Conservation (phyloP, 2,329 filamentous ascomycete species). For the Conoideocrella luteorostrata region DNA sequence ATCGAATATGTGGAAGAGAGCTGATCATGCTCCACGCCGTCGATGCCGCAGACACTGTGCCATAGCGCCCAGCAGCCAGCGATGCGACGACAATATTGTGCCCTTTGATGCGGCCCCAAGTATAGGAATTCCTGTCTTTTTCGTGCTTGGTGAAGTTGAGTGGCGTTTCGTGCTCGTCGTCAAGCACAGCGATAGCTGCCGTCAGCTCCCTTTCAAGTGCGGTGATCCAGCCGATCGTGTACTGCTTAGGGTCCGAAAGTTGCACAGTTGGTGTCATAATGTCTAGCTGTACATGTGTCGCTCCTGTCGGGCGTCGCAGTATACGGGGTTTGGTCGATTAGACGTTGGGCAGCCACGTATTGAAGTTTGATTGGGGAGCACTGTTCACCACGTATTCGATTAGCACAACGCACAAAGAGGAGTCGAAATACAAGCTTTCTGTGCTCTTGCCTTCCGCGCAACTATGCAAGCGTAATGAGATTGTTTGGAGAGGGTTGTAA, state of each 20-base stretch:
- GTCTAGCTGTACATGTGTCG: not conserved
- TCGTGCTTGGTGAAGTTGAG: not conserved
- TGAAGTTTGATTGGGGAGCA: not conserved
- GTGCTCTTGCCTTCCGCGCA: not conserved
- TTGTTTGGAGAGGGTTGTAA: not conserved
- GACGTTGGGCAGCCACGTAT: not conserved
- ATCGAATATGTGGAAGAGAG: slow-evolving; percentile 3
- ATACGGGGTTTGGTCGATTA: not conserved
- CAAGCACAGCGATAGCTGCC: not conserved
- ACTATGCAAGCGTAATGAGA: not conserved
- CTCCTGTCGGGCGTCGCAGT: not conserved
- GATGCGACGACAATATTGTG: not conserved
- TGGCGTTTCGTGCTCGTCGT: not conserved
- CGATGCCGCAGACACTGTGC: slow-evolving; percentile 3
- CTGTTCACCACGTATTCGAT: not conserved
- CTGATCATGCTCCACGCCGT: slow-evolving; percentile 4
- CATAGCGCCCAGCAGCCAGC: not conserved
- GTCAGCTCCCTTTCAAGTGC: not conserved
- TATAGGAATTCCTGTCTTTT: slow-evolving; percentile 1
- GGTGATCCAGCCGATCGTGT: slow-evolving; percentile 1
- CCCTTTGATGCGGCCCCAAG: not conserved
- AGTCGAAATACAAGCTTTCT: not conserved
- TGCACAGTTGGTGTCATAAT: not conserved
- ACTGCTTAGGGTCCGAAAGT: not conserved
- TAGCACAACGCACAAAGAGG: not conserved